Evolutionary conservation across 225 moss, liverwort and hornwort genomes (phyloP), one percentile per base, ranked within the genome.

Genomic region (Pseudisothecium myosuroides): DNA sequence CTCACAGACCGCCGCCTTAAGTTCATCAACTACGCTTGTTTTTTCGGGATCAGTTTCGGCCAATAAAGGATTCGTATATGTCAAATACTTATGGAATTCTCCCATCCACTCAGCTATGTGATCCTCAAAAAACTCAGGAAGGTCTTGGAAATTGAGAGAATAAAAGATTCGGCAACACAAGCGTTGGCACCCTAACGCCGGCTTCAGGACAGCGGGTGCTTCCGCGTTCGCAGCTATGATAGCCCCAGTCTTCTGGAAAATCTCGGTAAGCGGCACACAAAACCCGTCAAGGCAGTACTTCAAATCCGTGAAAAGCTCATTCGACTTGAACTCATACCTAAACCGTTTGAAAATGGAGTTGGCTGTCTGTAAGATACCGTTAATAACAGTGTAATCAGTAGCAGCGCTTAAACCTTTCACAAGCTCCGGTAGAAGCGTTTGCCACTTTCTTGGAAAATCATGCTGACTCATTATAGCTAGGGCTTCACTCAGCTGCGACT

Each of bases 291-390:
- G 92, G 91, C 99, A 99, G 86, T 97, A 97, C 89, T 99, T 99
- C 92, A 99, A 96, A 92, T 99, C 96, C 78, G 88, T 90, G 68
- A 95, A 95, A 36, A 99, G 96, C 89, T 96, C 97, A 86, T 97
- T 96, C 24, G 95, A 95, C 64, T 95, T 96, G 92, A 94, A 99
- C 90, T 97, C 93, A 65, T 99, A 99, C 92, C 99, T 96, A 86
- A 99, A 99, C 90, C 97, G 97, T 93, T 99, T 99, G 91, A 99
- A 99, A 82, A 99, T 97, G 24, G 97, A 99, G 91, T 97, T 99
- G 41, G 97, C 96, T 60, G 99, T 97, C 90, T 95, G 96, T 72
- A 99, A 92, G 82, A 97, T 95, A 43, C 99, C 99, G 80, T 99
- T 99, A 64, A 96, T 94, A 31, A 96, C 92, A 89, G 92, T 87